phyloP scores from a whole-genome alignment of 2,329 filamentous ascomycete genomes.

The Aureobasidium leucospermi region DNA sequence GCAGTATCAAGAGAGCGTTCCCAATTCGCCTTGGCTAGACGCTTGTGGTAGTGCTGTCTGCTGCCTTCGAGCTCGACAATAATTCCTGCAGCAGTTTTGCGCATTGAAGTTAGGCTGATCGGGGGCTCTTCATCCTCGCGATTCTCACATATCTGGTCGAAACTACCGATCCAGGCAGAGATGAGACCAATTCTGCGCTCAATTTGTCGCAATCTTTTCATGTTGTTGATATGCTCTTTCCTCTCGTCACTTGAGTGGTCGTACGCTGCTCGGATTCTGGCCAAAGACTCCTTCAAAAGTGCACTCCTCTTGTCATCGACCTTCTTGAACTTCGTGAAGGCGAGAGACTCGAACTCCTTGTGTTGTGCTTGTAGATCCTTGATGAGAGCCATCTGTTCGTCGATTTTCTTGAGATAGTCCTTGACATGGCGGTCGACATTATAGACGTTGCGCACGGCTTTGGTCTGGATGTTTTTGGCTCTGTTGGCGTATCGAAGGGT shows the following conservation, averaged over 20 bases:
- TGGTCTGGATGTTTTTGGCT: constrained; percentile 99
- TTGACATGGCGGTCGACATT: constrained; percentile 99
- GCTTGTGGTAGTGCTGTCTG: constrained; percentile 82
- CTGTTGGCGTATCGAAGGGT: constrained; percentile 94
- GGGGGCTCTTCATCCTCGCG: constrained; percentile 61
- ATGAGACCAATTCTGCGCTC: constrained; percentile 79
- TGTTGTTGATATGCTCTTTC: constrained; percentile 67
- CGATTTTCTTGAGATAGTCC: constrained; percentile 98
- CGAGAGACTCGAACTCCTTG: constrained; percentile 74
- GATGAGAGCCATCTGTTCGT: constrained; percentile 95
- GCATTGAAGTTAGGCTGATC: constrained; percentile 62
- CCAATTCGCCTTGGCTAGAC: constrained; percentile 74
- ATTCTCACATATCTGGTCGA: constrained; percentile 71
- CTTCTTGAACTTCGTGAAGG: constrained; percentile 85
- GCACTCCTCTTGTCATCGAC: constrained; percentile 76
- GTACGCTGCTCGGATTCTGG: constrained; percentile 73
- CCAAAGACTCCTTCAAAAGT: constrained; percentile 68
- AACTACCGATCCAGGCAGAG: constrained; percentile 88
- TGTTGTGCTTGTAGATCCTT: constrained; percentile 91
- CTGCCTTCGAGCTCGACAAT: constrained; percentile 83
- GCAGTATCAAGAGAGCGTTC: constrained; percentile 81
- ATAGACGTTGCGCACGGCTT: constrained; percentile 97
- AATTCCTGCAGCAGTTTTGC: constrained; percentile 83
- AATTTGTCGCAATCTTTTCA: constrained; percentile 75
- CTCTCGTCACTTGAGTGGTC: constrained; percentile 72